Conservation (phyloP, 352 stramenopile species). For the Halophytophthora polymorphica region DNA sequence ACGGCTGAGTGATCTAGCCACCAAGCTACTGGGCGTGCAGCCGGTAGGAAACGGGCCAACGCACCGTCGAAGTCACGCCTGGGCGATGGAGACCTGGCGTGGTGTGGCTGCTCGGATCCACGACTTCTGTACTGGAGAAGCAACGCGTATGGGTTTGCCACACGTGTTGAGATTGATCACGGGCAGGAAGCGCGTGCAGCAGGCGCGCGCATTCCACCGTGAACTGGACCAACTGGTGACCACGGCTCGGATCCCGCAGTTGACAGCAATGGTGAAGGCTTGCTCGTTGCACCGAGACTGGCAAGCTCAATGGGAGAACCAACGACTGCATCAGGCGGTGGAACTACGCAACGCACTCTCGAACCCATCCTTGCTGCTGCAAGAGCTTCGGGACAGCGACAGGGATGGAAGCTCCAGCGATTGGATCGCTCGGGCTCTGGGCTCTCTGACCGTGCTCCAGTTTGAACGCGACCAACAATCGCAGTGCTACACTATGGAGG, state of each 20-base stretch:
- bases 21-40: neutral
- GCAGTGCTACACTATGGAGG: slow-evolving; percentile 4
- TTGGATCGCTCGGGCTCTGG: slow-evolving; percentile 7
- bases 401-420: slow-evolving; percentile 2
- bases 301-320: slow-evolving; percentile 2
- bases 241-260: slow-evolving; percentile 5
- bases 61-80: slow-evolving; percentile 5
- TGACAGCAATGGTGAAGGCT: neutral
- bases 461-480: slow-evolving; percentile 10
- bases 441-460: slow-evolving; percentile 7
- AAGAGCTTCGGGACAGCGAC: slow-evolving; percentile 4
- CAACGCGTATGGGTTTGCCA: neutral
- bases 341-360: slow-evolving; percentile 3
- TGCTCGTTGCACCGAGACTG: slow-evolving; percentile 4
- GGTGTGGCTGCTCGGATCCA: slow-evolving; percentile 7
- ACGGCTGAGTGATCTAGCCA: slow-evolving; percentile 6
- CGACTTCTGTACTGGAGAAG: neutral
- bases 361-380: neutral
- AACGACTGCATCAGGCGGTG: neutral
- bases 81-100: slow-evolving; percentile 6
- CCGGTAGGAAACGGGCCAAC: slow-evolving; percentile 4
- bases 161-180: slow-evolving; percentile 4
- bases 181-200: slow-evolving; percentile 5
- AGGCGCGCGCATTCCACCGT: slow-evolving; percentile 7
- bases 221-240: slow-evolving; percentile 16